Percentiles rank a stretch among this genome's conserved stretches.
Conservation (phyloP, 1,139 yeast species). For the Nadsonia commutata region DNA sequence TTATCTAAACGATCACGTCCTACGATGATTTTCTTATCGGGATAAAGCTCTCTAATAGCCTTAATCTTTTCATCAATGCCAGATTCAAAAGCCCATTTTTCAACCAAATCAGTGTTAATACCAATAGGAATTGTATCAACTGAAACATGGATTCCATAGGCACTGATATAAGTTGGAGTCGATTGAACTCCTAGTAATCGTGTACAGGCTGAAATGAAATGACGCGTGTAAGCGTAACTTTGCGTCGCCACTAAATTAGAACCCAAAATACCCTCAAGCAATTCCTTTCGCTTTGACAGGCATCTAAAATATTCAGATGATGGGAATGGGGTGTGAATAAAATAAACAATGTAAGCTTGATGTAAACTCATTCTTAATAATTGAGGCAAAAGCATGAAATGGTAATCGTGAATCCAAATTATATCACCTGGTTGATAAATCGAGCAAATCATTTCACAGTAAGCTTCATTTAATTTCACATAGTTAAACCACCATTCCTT, state of each 20-base stretch:
- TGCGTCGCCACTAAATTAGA: conserved; percentile 80
- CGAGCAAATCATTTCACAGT: conserved; percentile 58
- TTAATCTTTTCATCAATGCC: conserved; percentile 32
- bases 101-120: conserved; percentile 54
- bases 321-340: conserved; percentile 72
- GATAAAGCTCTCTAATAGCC: conserved; percentile 49
- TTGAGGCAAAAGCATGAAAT: conserved; percentile 71
- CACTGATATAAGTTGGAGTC: conserved; percentile 40
- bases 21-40: conserved; percentile 69
- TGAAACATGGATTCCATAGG: conserved; percentile 62
- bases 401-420: conserved; percentile 92
- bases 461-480: conserved; percentile 79
- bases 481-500: conserved; percentile 83
- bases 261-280: conserved; percentile 84
- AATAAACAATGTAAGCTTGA: conserved; percentile 68
- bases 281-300: conserved; percentile 62
- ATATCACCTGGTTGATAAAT: conserved; percentile 82
- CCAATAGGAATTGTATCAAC: conserved; percentile 77
- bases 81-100: conserved; percentile 28
- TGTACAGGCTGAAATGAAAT: conserved; percentile 79
- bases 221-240: conserved; percentile 73
- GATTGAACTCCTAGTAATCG: conserved; percentile 26
- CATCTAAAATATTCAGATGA: conserved; percentile 91
- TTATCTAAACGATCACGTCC: conserved; percentile 93
- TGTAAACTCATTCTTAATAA: conserved; percentile 71